Base-by-base conservation (phyloP, 163 green algal genomes). In the Scenedesmus sp. region DNA sequence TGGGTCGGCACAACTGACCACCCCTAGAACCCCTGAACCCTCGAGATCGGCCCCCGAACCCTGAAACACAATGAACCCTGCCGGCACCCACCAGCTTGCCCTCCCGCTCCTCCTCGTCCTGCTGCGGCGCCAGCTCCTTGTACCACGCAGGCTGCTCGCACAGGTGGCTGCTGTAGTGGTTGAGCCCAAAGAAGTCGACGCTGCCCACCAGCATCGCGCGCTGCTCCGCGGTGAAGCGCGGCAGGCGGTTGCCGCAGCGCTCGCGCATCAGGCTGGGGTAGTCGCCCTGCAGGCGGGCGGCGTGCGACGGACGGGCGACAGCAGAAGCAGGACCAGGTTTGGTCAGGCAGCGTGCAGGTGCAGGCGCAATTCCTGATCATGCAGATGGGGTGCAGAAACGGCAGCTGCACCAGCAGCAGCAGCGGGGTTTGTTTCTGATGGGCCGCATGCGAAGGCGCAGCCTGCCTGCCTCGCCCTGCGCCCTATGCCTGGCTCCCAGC, bases 141-240 rank as follows among this genome's bases (percentile, higher is more conserved):
- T 86, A 92, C 89, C 89, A 92, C 20, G 35, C 51, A 26, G 89
- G 89, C 72, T 90, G 89, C 83, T 90, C 83, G 79, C 89, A 92
- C 51, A 90, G 83, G 83, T 90, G 83, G n/a, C 91, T 91, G 84
- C 85, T 94, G 92, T 96, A 96, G 81, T 95, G 90, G 81, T 96
- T 97, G 81, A 97, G 81, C 20, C 92, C 93, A 46, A 96, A 94
- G 89, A 95, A 97, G 90, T 97, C 94, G 3, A 79, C 35, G 1
- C 89, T 94, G 46, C 91, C 93, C 46, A 91, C 87, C 51, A 97
- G 83, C 68, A 83, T 70, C 37, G 83, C 80, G 49, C 79, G 46
- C 90, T 97, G 82, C 80, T 94, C 91, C 15, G 81, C 13, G 2
- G 95, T 97, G 91, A 97, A 97, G 13, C 80, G 81, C 0, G 92